phyloP scores from a whole-genome alignment of 2,329 filamentous ascomycete species.

The Tolypocladium album region DNA sequence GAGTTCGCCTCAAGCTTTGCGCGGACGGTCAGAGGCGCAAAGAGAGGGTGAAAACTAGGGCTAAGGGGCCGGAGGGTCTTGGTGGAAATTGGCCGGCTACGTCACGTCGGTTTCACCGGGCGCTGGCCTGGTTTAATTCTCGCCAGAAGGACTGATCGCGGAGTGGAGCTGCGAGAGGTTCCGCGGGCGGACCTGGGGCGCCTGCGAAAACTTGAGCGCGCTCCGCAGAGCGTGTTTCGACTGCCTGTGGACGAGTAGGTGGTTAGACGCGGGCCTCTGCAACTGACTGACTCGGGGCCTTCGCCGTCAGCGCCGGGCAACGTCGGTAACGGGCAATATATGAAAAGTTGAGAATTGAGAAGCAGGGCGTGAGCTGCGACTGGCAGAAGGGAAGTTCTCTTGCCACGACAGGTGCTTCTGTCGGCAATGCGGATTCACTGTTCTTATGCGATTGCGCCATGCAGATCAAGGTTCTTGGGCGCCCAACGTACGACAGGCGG shows the following conservation, averaged over 20 bases:
- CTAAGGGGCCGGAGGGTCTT: neutral
- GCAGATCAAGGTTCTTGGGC: too few species aligned
- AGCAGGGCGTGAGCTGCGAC: neutral
- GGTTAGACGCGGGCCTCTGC: neutral
- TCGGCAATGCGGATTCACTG: too few species aligned
- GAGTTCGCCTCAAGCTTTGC: neutral
- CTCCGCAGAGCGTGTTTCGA: neutral
- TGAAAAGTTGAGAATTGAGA: neutral
- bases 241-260: too few species aligned
- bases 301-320: neutral
- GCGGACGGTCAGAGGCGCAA: neutral
- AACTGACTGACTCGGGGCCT: neutral
- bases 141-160: neutral
- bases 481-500: too few species aligned
- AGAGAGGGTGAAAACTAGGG: neutral
- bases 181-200: neutral
- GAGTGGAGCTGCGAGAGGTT: neutral
- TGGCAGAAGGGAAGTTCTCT: neutral
- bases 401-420: too few species aligned
- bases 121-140: neutral
- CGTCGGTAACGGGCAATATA: neutral
- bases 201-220: neutral
- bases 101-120: neutral
- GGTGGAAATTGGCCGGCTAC: neutral
- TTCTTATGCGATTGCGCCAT: too few species aligned